Base-by-base conservation (phyloP, 495 filamentous ascomycete species). In the Beverwykella pulmonaria region DNA sequence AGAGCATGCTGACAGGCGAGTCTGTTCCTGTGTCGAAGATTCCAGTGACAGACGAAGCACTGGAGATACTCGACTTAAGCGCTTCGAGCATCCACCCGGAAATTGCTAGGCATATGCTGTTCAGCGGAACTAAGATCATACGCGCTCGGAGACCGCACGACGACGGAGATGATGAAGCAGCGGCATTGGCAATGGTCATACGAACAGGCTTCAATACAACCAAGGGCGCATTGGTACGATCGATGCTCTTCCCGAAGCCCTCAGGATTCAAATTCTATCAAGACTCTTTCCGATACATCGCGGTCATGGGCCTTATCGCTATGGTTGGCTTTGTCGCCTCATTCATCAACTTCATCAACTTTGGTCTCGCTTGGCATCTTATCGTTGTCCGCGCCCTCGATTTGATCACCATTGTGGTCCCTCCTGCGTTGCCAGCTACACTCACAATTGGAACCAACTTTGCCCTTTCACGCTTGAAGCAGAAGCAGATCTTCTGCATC, bases 1-100 rank as follows among this genome's bases (percentile, higher is more conserved):
- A 99, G 76, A 97, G 93, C 80, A 99, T 99, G 95, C 86, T 99
- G 30, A 99, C 95, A 41, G 93, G 92, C 48, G 95, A 99, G 81
- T 98, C 95, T 54, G 91, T 99, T 27, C 95, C 95, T 7, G 93
- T 98, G 3, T 96, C 93, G 10, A 99, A 99, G 75, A 83, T 82
- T 4, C 92, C 95, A 4, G 85, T 90, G 7, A 93, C 86, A n/a
- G 87, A 97, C 71, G 88, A 92, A 65, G 86, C 92, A 12, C 83
- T 99, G 8, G 79, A 79, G 15, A 78, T 82, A 52, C 80, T 99
- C 56, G 85, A 96, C 71, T 80, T 96, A 26, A 84, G 82, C 63
- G 88, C 92, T 17, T 87, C 91, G 3, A 87, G 92, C 0, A 86
- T 97, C 41, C 83, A 90, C 30, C 86, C 91, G 2, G 86, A 91